These are phyloP conservation scores for Russula virescens DNA, from an alignment of 768 basidiomycete genomes.

Conservation along the genomic window DNA sequence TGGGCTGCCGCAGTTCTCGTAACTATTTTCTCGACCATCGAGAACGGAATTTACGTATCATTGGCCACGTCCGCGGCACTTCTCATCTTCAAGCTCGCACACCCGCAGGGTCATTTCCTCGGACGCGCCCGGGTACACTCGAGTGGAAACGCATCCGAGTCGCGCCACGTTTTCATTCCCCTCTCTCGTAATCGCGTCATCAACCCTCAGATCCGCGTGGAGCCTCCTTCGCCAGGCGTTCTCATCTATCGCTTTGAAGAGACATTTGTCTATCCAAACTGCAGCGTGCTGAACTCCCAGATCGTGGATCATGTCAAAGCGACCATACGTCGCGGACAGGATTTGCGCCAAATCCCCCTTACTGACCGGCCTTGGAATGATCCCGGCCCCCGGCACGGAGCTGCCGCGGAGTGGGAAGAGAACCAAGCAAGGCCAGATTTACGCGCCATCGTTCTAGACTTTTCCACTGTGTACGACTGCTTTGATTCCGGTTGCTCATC, in stretches of 20 bases:
- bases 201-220: conserved; percentile 65
- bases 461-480: conserved; percentile 64
- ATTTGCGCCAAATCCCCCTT: conserved; percentile 55
- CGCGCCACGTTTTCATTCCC: conserved; percentile 82
- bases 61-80: conserved; percentile 74
- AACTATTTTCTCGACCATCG: conserved; percentile 90
- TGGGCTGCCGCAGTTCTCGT: conserved; percentile 83
- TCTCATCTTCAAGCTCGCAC: conserved; percentile 79
- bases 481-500: background rate
- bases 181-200: conserved; percentile 52
- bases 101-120: conserved; percentile 86
- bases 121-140: conserved; percentile 67
- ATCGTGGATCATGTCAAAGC: conserved; percentile 79
- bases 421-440: conserved; percentile 59
- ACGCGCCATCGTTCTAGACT: conserved; percentile 87
- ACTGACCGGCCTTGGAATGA: conserved; percentile 94
- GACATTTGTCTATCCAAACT: conserved; percentile 82
- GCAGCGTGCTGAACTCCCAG: conserved; percentile 57
- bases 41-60: conserved; percentile 87
- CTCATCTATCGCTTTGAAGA: conserved; percentile 91
- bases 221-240: conserved; percentile 78
- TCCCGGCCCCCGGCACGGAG: conserved; percentile 58
- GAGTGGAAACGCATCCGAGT: conserved; percentile 30
- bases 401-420: conserved; percentile 42
- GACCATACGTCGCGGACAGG: conserved; percentile 69